Base-by-base conservation (phyloP, 1,284 basidiomycete genomes). In the Tetrapyrgos nigripes region DNA sequence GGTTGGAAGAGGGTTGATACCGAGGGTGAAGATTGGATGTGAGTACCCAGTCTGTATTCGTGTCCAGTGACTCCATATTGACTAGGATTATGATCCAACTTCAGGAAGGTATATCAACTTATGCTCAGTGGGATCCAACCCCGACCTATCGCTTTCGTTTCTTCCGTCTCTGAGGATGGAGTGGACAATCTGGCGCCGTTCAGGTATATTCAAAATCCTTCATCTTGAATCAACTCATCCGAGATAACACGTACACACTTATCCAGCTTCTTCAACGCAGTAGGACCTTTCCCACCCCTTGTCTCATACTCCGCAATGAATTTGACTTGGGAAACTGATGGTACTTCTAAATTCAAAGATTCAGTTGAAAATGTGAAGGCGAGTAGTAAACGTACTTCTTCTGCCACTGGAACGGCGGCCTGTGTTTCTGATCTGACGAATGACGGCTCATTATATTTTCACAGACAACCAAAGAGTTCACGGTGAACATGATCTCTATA, bases 401-500 rank as follows among this genome's bases (percentile, higher is more conserved):
- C n/a, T n/a, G n/a, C n/a, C n/a, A n/a, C n/a, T n/a, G n/a, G n/a
- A n/a, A n/a, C n/a, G n/a, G n/a, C n/a, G n/a, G n/a, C n/a, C n/a
- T n/a, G n/a, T n/a, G n/a, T n/a, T n/a, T n/a, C n/a, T n/a, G n/a
- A n/a, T n/a, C n/a, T n/a, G n/a, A n/a, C n/a, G n/a, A n/a, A n/a
- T n/a, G n/a, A 19, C 17, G 6, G 17, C 19, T 21, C 5, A 50
- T 37, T 21, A n/a, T n/a, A n/a, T 24, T 11, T 9, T 37, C 6
- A 3, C 31, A 60, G 59, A 74, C 77, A 0, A 84, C 81, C 6
- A 83, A 85, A 55, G 75, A 70, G 0, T 92, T 91, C 65, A 85
- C 83, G 1, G 84, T 89, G 19, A 88, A 86, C 62, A 87, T 92
- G 62, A 89, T 92, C 69, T 89, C 87, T 50, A 88, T 90, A 66